Conservation (phyloP, 768 basidiomycete genomes). For the Kwoniella dejecticola region DNA sequence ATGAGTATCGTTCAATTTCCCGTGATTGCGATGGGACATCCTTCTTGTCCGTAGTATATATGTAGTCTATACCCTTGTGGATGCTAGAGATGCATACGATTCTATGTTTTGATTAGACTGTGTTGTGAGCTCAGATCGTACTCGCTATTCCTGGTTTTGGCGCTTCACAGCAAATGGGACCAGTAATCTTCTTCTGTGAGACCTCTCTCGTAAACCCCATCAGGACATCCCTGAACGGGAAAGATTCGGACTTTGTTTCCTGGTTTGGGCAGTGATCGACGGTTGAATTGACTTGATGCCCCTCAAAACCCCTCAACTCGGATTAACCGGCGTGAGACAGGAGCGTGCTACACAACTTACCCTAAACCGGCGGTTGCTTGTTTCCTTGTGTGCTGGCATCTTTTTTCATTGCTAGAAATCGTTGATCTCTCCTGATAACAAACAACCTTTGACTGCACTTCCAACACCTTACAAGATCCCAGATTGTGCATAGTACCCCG, state of each 20-base stretch:
- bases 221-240: not conserved
- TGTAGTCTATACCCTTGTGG: constrained; percentile 2
- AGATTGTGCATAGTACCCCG: too few relatives aligned
- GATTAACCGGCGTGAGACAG: not conserved
- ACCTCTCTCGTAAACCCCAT: not conserved
- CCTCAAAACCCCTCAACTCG: constrained; percentile 2
- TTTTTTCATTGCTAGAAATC: not conserved
- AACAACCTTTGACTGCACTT: not conserved
- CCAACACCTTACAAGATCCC: not conserved
- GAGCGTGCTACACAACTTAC: not conserved
- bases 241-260: not conserved
- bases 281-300: not conserved
- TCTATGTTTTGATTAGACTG: too few relatives aligned
- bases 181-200: too few relatives aligned
- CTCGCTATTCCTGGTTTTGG: too few relatives aligned
- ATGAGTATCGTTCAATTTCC: not conserved
- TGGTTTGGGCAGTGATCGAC: not conserved
- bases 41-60: not conserved
- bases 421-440: not conserved
- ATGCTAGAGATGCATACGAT: not conserved
- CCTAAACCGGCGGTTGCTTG: constrained; percentile 6
- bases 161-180: too few relatives aligned
- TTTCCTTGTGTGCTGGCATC: too few relatives aligned
- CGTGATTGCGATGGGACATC: not conserved
- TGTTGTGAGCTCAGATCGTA: too few relatives aligned